Evolutionary conservation across 2,329 filamentous ascomycete genomes (phyloP).

Genomic region (Pseudocercospora macadamiae): DNA sequence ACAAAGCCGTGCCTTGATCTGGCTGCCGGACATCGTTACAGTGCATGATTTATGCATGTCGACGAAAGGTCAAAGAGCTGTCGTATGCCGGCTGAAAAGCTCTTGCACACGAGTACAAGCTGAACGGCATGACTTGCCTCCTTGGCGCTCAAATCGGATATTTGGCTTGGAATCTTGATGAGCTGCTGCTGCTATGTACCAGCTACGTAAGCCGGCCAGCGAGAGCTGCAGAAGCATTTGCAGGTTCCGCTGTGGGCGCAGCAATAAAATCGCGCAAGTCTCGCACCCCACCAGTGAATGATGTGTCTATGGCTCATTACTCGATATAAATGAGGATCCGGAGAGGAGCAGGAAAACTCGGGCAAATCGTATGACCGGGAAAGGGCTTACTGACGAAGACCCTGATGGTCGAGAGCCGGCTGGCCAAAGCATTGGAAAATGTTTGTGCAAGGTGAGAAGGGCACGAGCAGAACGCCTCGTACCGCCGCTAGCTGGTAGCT

Average conservation of each 20-base stretch:
- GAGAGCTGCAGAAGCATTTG: slow-evolving; percentile 2
- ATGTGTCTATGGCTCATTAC: not conserved
- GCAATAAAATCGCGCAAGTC: slow-evolving; percentile 3
- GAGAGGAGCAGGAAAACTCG: not conserved
- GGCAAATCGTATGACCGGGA: not conserved
- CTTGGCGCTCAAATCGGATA: slow-evolving; percentile 1
- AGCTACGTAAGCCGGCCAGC: not conserved
- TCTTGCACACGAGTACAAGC: not conserved
- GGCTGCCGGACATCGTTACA: not conserved
- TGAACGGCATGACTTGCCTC: not conserved
- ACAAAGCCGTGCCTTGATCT: not conserved
- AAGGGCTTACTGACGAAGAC: not conserved
- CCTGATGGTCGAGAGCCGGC: not conserved
- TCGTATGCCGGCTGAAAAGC: not conserved
- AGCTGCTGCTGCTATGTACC: not conserved
- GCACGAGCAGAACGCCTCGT: not conserved
- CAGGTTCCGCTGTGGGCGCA: not conserved
- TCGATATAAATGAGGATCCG: not conserved
- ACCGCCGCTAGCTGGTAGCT: not conserved
- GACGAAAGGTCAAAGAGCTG: not conserved
- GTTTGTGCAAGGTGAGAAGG: not conserved
- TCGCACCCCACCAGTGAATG: not conserved
- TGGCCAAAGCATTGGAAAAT: not conserved
- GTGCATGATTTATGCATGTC: not conserved
- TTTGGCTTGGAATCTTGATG: not conserved